Conservation (phyloP, 306 rosid genomes). For the Carpinus fangiana region DNA sequence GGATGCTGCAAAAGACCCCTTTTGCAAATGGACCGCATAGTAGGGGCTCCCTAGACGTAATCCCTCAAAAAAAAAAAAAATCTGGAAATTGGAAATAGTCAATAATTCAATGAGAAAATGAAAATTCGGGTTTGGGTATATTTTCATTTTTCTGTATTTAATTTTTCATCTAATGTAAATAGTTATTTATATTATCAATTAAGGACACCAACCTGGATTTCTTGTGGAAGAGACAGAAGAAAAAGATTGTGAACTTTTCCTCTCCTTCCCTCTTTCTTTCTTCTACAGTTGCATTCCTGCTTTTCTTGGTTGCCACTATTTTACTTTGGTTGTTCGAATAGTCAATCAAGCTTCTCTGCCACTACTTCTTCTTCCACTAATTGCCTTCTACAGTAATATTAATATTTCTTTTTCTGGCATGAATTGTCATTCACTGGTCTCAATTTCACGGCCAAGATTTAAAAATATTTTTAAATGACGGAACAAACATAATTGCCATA, state of each 20-base stretch:
- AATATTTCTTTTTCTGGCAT: slow-evolving; percentile 71
- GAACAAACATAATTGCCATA: no score
- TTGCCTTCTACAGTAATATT: slow-evolving; percentile 49
- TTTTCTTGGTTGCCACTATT: slow-evolving; percentile 2
- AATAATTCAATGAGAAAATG: slow-evolving; percentile 22
- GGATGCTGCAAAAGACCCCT: no score
- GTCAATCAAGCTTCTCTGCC: slow-evolving; percentile 17
- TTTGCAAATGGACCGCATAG: no score
- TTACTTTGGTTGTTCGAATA: slow-evolving; percentile 26
- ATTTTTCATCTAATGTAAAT: background rate
- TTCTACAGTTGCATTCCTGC: background rate
- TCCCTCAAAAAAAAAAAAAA: slow-evolving; percentile 3
- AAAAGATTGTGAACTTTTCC: background rate
- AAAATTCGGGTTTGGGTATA: slow-evolving; percentile 29
- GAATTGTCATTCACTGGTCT: background rate
- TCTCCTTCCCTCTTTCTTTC: background rate
- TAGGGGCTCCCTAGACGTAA: no score
- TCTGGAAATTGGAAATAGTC: slow-evolving; percentile 24
- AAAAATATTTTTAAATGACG: no score
- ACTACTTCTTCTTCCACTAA: slow-evolving; percentile 51
- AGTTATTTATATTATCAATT: slow-evolving; percentile 18
- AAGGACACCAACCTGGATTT: slow-evolving; percentile 45
- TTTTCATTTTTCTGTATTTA: background rate
- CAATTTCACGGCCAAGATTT: background rate
- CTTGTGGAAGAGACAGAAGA: slow-evolving; percentile 50